Conservation (phyloP, 306 rosid genomes). For the Lathyrus oleraceus region DNA sequence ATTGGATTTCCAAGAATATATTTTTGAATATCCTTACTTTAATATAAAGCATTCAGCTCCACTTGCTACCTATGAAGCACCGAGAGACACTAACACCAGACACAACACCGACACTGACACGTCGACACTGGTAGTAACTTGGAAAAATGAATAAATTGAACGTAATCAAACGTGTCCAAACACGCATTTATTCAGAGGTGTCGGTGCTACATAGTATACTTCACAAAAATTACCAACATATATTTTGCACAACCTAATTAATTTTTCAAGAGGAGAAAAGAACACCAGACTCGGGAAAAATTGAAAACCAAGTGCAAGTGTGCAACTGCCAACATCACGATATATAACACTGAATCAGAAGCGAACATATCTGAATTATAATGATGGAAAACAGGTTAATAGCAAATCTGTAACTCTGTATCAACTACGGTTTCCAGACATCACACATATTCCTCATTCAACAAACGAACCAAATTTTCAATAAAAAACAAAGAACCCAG, state of each 20-base stretch:
- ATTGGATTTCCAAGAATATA: not conserved
- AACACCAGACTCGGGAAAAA: not conserved
- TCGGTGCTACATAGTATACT: not conserved
- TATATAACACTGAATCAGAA: not conserved
- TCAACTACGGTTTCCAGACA: constrained; percentile 19
- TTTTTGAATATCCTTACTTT: not conserved
- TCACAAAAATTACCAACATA: not conserved
- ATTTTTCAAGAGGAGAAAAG: not conserved
- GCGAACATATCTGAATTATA: not conserved
- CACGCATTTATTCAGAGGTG: no score
- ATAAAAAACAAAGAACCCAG: not conserved
- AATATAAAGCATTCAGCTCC: not conserved
- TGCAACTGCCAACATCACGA: not conserved
- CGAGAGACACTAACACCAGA: no score
- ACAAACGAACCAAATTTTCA: constrained; percentile 15
- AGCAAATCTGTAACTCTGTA: not conserved
- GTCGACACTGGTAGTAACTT: no score
- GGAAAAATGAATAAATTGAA: no score
- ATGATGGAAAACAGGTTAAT: not conserved
- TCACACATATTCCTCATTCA: not conserved
- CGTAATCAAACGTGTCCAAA: no score
- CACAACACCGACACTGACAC: no score
- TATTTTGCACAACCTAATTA: not conserved
- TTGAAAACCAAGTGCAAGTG: not conserved
- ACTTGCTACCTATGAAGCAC: not conserved